phyloP scores from a whole-genome alignment of 208 protist species.

The Crithidia bombi region DNA sequence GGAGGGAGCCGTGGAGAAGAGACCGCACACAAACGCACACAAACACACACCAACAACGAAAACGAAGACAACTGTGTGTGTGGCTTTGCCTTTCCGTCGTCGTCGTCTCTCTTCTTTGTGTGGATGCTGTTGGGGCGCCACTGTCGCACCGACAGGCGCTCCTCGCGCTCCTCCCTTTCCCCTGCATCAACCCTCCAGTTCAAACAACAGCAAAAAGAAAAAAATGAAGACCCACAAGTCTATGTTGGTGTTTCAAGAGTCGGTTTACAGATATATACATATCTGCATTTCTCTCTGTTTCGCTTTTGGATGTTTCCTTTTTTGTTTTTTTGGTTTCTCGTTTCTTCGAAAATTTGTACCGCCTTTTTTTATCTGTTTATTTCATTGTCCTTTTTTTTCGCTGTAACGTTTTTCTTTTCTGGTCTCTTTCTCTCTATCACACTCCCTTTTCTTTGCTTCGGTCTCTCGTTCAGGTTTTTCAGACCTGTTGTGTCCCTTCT shows the following conservation, averaged over 20 bases:
- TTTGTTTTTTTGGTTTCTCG: conserved; percentile 5
- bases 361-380: conserved; percentile 8
- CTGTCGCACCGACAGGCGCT: too few relatives aligned
- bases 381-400: neutral
- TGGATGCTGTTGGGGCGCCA: too few relatives aligned
- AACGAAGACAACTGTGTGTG: too few relatives aligned
- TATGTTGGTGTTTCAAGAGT: too few relatives aligned
- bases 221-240: neutral
- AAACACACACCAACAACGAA: too few relatives aligned
- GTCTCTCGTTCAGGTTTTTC: too few relatives aligned
- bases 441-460: neutral
- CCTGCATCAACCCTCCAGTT: neutral
- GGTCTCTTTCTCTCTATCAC: neutral
- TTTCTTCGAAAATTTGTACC: neutral
- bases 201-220: neutral
- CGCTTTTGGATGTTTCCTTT: conserved; percentile 13
- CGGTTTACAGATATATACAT: too few relatives aligned
- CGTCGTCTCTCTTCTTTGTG: neutral
- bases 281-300: conserved; percentile 14
- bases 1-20: too few relatives aligned
- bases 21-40: too few relatives aligned
- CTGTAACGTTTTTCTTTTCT: conserved; percentile 19
- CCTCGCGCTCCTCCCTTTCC: neutral
- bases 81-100: neutral
- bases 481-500: too few relatives aligned